Percentiles rank a stretch among this genome's conserved stretches.
Conservation (phyloP, 306 rosid species). For the Canavalia gladiata region DNA sequence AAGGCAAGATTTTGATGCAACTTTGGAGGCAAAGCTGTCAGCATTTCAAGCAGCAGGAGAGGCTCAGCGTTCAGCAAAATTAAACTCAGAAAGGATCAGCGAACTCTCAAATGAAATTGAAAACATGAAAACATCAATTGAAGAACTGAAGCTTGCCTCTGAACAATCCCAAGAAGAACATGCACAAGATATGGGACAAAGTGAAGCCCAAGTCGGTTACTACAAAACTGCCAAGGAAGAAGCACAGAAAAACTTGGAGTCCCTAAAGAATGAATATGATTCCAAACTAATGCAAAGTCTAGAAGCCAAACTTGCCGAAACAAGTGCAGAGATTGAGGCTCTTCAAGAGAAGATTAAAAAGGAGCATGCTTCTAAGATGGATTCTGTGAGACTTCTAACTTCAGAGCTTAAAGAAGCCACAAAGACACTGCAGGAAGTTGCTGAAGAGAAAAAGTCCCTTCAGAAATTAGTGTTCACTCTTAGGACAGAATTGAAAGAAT, state of each 20-base stretch:
- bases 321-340: conserved; percentile 66
- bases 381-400: conserved; percentile 57
- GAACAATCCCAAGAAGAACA: conserved; percentile 53
- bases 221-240: conserved; percentile 60
- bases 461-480: conserved; percentile 59
- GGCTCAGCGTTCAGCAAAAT: conserved; percentile 71
- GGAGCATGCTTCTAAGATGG: conserved; percentile 77
- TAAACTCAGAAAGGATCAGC: conserved; percentile 61
- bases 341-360: conserved; percentile 70
- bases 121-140: conserved; percentile 62
- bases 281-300: conserved; percentile 53
- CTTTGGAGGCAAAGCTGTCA: conserved; percentile 74
- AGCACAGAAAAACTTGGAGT: conserved; percentile 55
- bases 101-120: conserved; percentile 69
- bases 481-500: conserved; percentile 62
- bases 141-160: conserved; percentile 59
- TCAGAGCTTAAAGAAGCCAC: conserved; percentile 75
- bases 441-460: conserved; percentile 72
- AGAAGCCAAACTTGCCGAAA: conserved; percentile 61
- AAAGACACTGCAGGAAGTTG: conserved; percentile 61
- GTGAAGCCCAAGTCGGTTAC: conserved; percentile 44
- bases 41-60: conserved; percentile 85
- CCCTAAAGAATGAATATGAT: conserved; percentile 63
- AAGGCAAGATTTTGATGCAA: conserved; percentile 81
- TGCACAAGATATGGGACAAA: conserved; percentile 47